A percentile compares a stretch with the other conserved stretches of the same genome.
phyloP scores from a whole-genome alignment of 2,329 filamentous ascomycete species.

The Cercospora berteroae region DNA sequence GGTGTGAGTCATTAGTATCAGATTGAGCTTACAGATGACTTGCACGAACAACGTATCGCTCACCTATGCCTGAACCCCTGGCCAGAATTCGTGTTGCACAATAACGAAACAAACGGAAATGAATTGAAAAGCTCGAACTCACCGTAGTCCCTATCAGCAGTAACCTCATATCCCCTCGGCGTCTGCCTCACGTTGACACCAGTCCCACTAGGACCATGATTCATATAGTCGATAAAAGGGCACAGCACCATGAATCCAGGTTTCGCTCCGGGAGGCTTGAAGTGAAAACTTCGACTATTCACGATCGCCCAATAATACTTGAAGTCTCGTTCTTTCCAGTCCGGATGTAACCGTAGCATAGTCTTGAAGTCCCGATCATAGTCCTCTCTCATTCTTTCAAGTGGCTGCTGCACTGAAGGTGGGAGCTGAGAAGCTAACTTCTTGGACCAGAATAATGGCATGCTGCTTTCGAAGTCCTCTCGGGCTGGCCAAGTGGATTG shows the following conservation, averaged over 20 bases:
- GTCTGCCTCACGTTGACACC: slow-evolving; percentile 55
- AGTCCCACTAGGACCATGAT: slow-evolving; percentile 46
- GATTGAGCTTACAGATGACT: neutral
- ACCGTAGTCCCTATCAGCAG: slow-evolving; percentile 52
- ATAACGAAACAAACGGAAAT: neutral
- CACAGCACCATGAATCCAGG: slow-evolving; percentile 66
- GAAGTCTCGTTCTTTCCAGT: slow-evolving; percentile 43
- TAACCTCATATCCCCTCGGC: slow-evolving; percentile 55
- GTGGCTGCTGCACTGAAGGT: slow-evolving; percentile 36
- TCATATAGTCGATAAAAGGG: slow-evolving; percentile 73
- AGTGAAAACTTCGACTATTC: slow-evolving; percentile 61
- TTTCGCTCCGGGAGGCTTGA: slow-evolving; percentile 47
- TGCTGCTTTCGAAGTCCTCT: slow-evolving; percentile 57
- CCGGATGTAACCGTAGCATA: neutral
- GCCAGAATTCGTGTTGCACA: neutral
- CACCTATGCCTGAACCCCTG: neutral
- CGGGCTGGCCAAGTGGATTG: slow-evolving; percentile 56
- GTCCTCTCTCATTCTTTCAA: slow-evolving; percentile 34
- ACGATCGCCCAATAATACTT: slow-evolving; percentile 61
- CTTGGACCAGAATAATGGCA: slow-evolving; percentile 57
- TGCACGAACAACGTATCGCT: neutral
- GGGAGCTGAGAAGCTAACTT: slow-evolving; percentile 43
- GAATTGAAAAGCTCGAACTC: slow-evolving; percentile 17
- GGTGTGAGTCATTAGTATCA: neutral
- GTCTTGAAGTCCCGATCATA: slow-evolving; percentile 28